Evolutionary conservation across 352 stramenopile species (phyloP), one percentile per base, ranked within the genome.

Genomic region (Saprolegnia diclina): DNA sequence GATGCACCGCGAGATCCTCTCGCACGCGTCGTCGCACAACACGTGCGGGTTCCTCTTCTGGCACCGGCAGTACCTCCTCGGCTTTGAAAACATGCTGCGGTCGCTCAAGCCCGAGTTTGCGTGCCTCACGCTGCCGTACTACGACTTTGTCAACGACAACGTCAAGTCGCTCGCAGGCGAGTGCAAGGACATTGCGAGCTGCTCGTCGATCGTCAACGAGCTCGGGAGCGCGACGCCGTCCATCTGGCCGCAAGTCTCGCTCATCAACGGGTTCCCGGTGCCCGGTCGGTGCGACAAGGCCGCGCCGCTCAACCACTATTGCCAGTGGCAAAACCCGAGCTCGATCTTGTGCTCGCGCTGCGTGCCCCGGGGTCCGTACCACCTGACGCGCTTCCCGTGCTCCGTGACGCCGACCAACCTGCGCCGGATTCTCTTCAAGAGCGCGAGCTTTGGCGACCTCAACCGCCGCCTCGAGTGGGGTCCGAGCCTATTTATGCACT

Each of bases 41-140:
- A 76, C 76, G 37, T 88, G 81, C 63, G 82, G 85, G 74, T 89
- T 87, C 74, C 79, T 82, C 22, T 89, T 87, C 71, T 91, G 83
- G 81, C 83, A 91, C 56, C 83, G 83, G 29, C 76, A 80, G 64
- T 73, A 83, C 55, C 62, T 89, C 2, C 46, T 91, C 14, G 83
- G 74, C 4, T 91, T 85, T 57, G 82, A 90, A 46, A 90, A 88
- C 67, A 90, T 90, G 82, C 75, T 90, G 11, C 80, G 82, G 1
- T 80, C 75, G 32, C 64, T 85, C 0, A 72, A 52, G 0, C 2
- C 64, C 4, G 46, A 74, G 55, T 90, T 74, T 64, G 59, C 62
- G 29, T 91, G 83, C 44, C n/a, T 91, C 3, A 89, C 83, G 13
- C 21, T 91, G 2, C 81, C 83, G 18, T 81, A 83, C 55, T 89